Evolutionary conservation across 2,329 filamentous ascomycete species (phyloP).

Genomic region (Penicillium sp.): DNA sequence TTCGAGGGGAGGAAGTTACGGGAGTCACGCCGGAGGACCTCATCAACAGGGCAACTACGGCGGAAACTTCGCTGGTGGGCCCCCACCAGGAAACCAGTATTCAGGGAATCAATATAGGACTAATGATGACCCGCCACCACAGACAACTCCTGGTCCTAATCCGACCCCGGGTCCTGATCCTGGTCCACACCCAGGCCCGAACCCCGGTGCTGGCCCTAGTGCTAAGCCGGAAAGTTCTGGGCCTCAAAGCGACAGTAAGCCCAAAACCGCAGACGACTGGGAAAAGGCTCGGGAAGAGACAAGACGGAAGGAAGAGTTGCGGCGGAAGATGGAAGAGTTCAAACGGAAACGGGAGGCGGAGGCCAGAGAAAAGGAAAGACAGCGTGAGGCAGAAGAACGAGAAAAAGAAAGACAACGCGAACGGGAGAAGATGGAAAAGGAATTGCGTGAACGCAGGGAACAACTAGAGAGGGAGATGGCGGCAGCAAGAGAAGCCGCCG

Average conservation of each 20-base stretch:
- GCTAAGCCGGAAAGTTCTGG: slow-evolving; percentile 22
- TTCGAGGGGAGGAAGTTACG: slow-evolving; percentile 32
- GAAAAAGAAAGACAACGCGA: slow-evolving; percentile 46
- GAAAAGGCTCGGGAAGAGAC: slow-evolving; percentile 39
- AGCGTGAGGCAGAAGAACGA: slow-evolving; percentile 40
- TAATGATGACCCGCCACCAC: slow-evolving; percentile 30
- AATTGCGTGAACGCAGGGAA: slow-evolving; percentile 45
- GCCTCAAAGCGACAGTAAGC: slow-evolving; percentile 24
- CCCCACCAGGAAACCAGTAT: slow-evolving; percentile 37
- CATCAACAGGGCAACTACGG: slow-evolving; percentile 36
- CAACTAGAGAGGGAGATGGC: slow-evolving; percentile 45
- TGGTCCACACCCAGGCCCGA: slow-evolving; percentile 4
- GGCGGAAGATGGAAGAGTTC: slow-evolving; percentile 45
- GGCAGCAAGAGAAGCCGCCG: slow-evolving; percentile 33
- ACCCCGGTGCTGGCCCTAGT: slow-evolving; percentile 24
- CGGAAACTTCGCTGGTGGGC: slow-evolving; percentile 35
- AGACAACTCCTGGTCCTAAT: slow-evolving; percentile 26
- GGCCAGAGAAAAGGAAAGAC: slow-evolving; percentile 45
- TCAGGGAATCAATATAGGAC: slow-evolving; percentile 41
- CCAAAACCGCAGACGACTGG: slow-evolving; percentile 30
- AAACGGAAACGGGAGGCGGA: slow-evolving; percentile 43
- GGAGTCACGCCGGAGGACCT: slow-evolving; percentile 30
- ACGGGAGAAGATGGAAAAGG: slow-evolving; percentile 46
- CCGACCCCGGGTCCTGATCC: slow-evolving; percentile 10
- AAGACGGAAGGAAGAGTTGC: slow-evolving; percentile 43